A percentile compares a stretch with the other conserved stretches of the same genome.
phyloP scores from a whole-genome alignment of 2,329 filamentous ascomycete genomes.

The Cladosporium colombiae region DNA sequence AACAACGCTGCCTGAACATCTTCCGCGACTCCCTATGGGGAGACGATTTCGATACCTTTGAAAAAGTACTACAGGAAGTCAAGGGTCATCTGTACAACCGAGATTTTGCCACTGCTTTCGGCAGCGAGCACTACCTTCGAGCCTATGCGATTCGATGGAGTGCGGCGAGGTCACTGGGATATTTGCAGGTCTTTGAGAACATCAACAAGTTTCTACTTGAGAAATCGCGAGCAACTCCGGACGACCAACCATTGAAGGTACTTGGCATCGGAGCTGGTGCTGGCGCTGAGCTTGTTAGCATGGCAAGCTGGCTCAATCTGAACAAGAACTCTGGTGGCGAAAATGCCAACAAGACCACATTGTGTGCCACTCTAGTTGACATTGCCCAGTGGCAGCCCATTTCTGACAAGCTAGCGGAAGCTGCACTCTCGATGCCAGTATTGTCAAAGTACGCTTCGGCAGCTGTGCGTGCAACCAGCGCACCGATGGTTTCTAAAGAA shows the following conservation, averaged over 20 bases:
- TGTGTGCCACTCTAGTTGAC: constrained; percentile 56
- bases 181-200: constrained; percentile 56
- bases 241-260: constrained; percentile 38
- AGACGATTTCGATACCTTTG: background rate
- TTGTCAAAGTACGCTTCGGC: constrained; percentile 52
- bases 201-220: constrained; percentile 30
- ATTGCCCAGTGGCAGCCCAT: constrained; percentile 75
- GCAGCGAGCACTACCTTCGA: constrained; percentile 67
- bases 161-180: constrained; percentile 79
- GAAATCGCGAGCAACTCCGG: background rate
- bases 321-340: background rate
- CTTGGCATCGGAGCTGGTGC: constrained; percentile 66
- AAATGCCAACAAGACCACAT: background rate
- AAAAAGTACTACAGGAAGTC: constrained; percentile 15
- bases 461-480: constrained; percentile 45
- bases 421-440: constrained; percentile 54
- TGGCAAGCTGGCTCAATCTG: constrained; percentile 45
- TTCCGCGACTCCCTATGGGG: constrained; percentile 16
- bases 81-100: constrained; percentile 74
- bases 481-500: constrained; percentile 37
- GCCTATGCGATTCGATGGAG: constrained; percentile 92
- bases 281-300: constrained; percentile 66
- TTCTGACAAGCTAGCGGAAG: constrained; percentile 57
- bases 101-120: constrained; percentile 84
- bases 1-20: constrained; percentile 16